Evolutionary conservation across 1,284 basidiomycete species (phyloP), one percentile per base, ranked within the genome.

Genomic region (Cryptococcus wingfieldii): DNA sequence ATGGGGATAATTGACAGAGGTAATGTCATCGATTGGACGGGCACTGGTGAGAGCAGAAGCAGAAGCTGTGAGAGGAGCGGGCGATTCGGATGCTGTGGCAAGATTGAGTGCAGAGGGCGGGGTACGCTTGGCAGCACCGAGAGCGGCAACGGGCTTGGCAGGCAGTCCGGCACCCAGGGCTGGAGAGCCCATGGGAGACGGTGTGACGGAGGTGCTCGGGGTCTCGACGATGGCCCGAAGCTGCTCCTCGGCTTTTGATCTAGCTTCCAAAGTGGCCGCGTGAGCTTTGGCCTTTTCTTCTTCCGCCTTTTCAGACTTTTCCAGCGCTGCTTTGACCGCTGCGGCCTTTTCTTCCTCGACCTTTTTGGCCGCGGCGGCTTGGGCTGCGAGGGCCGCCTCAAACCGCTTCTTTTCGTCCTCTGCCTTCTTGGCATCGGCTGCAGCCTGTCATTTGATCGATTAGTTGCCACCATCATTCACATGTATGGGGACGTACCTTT

Each of bases 11-110:
- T 82, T 78, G 47, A 98, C 83, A 54, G 83, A 80, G 43, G 80
- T 81, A 51, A 98, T 82, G 75, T 95, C 87, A 57, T 91, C 86
- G 64, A 98, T 96, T 57, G 84, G 81, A 46, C 85, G 83, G 37
- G 90, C 90, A 31, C 85, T 84, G 38, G 84, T 82, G 39, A 89
- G 80, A 8, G 87, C 86, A 42, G 86, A 87, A 31, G 83, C 80
- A 43, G 85, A 63, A 9, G 67, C 55, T 1, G 68, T 61, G 31
- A 34, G 31, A 34, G 31, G 31, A 38, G 60, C 58, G 10, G 59
- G 49, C 14, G 62, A 57, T 3, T 65, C 54, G 16, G 54, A 52
- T 12, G 65, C 49, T 18, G 62, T 25, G 10, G 83, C 80, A 52
- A 89, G 82, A 65, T 91, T 86, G 43, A 92, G 83, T 46, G 84